A percentile compares a stretch with the other conserved stretches of the same genome.
Evolutionary conservation across 2,329 filamentous ascomycete species (phyloP).

Genomic region (Aspergillus sp.): DNA sequence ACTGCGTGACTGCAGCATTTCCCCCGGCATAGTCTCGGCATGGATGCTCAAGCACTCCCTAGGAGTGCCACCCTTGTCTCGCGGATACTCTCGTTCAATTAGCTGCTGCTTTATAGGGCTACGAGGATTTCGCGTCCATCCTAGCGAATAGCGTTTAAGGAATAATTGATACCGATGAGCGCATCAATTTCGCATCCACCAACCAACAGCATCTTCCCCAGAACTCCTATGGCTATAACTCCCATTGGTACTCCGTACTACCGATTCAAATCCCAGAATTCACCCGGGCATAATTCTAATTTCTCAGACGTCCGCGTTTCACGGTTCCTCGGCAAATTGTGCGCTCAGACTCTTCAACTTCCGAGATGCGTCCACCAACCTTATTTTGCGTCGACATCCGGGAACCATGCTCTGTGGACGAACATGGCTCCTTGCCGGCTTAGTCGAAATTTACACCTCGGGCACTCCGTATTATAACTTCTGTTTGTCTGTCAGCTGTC

Average conservation of each 20-base stretch:
- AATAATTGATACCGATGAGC: slow-evolving; percentile 1
- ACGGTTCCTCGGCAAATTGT: slow-evolving; percentile 3
- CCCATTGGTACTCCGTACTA: no score
- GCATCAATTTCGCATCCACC: not conserved
- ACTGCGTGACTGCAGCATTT: not conserved
- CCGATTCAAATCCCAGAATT: not conserved
- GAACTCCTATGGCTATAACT: not conserved
- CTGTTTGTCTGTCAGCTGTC: no score
- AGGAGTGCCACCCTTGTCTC: slow-evolving; percentile 3
- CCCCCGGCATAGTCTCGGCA: not conserved
- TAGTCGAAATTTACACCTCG: no score
- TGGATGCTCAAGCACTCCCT: not conserved
- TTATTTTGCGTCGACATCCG: not conserved
- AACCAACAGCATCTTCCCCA: not conserved
- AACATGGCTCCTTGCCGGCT: not conserved
- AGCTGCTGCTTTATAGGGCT: not conserved
- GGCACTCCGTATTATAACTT: no score
- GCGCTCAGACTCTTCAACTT: not conserved
- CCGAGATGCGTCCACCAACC: slow-evolving; percentile 6
- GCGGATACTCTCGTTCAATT: slow-evolving; percentile 1
- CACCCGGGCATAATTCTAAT: not conserved
- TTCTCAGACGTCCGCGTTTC: not conserved
- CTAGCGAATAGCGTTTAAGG: not conserved
- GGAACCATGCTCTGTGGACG: not conserved
- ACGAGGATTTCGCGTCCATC: not conserved